Conservation (phyloP, 768 basidiomycete genomes). For the Leccinum obscurum region DNA sequence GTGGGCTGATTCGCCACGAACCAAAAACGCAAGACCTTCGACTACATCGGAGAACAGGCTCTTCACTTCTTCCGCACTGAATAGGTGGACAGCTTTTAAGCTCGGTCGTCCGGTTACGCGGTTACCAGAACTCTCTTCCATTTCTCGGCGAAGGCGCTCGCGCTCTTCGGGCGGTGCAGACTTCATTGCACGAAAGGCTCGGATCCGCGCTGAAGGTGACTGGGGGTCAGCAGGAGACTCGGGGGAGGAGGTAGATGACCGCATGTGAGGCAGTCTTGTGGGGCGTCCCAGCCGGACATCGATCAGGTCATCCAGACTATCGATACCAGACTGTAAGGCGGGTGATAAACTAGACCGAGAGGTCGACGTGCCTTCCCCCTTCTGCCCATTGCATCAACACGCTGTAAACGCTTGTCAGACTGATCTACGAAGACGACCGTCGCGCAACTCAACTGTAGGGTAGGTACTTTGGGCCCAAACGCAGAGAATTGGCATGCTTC, state of each 20-base stretch:
- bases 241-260: constrained; percentile 23
- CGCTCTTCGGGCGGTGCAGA: constrained; percentile 62
- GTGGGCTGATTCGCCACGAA: constrained; percentile 35
- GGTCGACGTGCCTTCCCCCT: constrained; percentile 58
- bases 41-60: constrained; percentile 83
- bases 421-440: not conserved
- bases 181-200: constrained; percentile 72
- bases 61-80: constrained; percentile 82
- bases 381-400: constrained; percentile 95
- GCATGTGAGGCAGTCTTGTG: constrained; percentile 43
- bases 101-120: constrained; percentile 31
- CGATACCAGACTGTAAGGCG: not conserved
- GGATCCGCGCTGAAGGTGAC: constrained; percentile 70
- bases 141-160: constrained; percentile 56
- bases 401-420: constrained; percentile 37
- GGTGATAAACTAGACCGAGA: not conserved
- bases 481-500: constrained; percentile 83
- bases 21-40: constrained; percentile 85
- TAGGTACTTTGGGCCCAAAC: constrained; percentile 86
- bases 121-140: constrained; percentile 35
- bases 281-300: constrained; percentile 71
- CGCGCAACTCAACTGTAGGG: constrained; percentile 66
- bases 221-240: constrained; percentile 40
- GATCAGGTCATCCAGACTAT: constrained; percentile 81
- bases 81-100: constrained; percentile 78